phyloP scores from a whole-genome alignment of 352 stramenopile genomes.

The Phytophthora cajani region DNA sequence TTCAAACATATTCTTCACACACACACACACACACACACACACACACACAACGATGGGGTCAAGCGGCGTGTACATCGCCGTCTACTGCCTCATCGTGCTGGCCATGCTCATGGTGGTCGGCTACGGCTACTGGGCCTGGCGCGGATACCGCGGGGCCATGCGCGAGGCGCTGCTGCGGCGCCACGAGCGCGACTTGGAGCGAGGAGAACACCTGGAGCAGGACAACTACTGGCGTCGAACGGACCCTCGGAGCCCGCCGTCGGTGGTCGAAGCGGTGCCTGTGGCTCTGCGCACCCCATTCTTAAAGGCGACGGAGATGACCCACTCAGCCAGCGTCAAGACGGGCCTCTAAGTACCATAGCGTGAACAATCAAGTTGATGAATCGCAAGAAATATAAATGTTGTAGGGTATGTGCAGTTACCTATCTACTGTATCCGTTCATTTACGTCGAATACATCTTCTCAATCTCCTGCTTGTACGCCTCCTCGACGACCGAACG shows the following conservation, averaged over 20 bases:
- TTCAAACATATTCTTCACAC: not conserved
- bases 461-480: slow-evolving; percentile 86
- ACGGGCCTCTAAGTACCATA: slow-evolving; percentile 19
- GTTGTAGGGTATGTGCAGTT: no score
- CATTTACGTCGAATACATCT: slow-evolving; percentile 45
- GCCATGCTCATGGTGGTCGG: slow-evolving; percentile 34
- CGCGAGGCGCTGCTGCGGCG: slow-evolving; percentile 34
- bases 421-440: no score
- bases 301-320: slow-evolving; percentile 14
- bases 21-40: not conserved
- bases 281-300: slow-evolving; percentile 14
- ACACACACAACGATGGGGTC: slow-evolving; percentile 10
- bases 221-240: slow-evolving; percentile 35
- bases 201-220: slow-evolving; percentile 22
- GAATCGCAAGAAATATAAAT: not conserved
- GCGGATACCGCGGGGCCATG: slow-evolving; percentile 34
- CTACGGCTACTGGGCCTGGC: slow-evolving; percentile 37
- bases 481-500: slow-evolving; percentile 85
- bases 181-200: slow-evolving; percentile 40
- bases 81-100: slow-evolving; percentile 43
- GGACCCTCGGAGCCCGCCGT: slow-evolving; percentile 18
- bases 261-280: slow-evolving; percentile 13
- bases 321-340: slow-evolving; percentile 8
- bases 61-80: slow-evolving; percentile 30
- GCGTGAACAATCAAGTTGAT: not conserved